phyloP scores from a whole-genome alignment of 2,329 filamentous ascomycete genomes.

The Plenodomus biglobosus region DNA sequence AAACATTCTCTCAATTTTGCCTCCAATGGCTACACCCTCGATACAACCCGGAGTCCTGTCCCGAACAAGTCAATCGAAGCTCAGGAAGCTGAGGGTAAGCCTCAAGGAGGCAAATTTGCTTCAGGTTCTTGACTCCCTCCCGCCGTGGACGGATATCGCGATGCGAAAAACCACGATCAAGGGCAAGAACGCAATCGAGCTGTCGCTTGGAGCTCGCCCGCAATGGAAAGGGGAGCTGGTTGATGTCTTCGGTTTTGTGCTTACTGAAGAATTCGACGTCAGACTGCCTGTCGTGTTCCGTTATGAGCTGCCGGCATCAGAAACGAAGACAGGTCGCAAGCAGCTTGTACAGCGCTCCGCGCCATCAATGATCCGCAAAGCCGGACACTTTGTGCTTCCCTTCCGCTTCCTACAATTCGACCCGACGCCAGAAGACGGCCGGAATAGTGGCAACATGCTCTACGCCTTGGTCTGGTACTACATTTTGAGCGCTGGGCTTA shows the following conservation, averaged over 20 bases:
- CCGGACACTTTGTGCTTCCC: slow-evolving; percentile 6
- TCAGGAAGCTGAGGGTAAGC: neutral
- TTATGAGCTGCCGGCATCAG: neutral
- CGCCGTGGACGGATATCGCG: neutral
- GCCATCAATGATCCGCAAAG: slow-evolving; percentile 12
- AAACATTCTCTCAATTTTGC: neutral
- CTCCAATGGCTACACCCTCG: neutral
- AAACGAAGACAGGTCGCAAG: neutral
- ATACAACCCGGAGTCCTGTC: neutral
- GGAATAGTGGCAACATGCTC: slow-evolving; percentile 9
- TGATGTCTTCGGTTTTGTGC: neutral
- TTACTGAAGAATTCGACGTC: neutral
- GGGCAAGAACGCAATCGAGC: neutral
- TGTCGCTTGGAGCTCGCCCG: neutral
- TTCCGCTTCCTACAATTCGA: slow-evolving; percentile 16
- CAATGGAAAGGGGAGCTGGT: neutral
- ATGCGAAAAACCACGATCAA: neutral
- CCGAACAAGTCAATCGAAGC: neutral
- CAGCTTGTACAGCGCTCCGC: slow-evolving; percentile 6
- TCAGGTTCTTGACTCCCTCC: neutral
- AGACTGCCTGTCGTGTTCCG: neutral
- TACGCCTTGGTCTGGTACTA: slow-evolving; percentile 15
- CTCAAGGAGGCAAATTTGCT: neutral
- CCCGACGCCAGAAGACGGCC: neutral
- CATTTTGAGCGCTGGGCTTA: slow-evolving; percentile 1